phyloP scores from a whole-genome alignment of 148 eudicot genomes.

The Camellia japonica region DNA sequence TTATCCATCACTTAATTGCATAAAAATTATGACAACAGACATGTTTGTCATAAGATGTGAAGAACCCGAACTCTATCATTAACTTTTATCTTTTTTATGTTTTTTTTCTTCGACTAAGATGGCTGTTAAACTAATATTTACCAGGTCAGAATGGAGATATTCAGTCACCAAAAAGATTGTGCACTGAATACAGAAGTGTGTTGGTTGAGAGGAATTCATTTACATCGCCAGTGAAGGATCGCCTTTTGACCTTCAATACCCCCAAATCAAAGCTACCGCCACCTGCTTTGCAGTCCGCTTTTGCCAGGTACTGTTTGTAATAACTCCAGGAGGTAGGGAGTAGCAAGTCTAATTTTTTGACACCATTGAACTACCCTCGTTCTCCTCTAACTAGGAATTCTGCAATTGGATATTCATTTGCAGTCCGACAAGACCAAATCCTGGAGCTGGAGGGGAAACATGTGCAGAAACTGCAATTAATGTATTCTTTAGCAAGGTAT shows the following conservation, averaged over 20 bases:
- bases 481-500: slow-evolving; percentile 85
- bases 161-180: slow-evolving; percentile 80
- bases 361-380: background rate
- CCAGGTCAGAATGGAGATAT: slow-evolving; percentile 81
- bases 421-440: slow-evolving; percentile 87
- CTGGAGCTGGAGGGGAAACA: slow-evolving; percentile 95
- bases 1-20: background rate
- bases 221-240: slow-evolving; percentile 93
- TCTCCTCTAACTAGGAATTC: slow-evolving; percentile 1
- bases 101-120: background rate
- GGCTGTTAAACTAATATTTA: slow-evolving; percentile 18
- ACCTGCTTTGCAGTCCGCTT: slow-evolving; percentile 96
- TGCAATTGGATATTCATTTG: slow-evolving; percentile 17
- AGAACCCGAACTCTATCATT: background rate
- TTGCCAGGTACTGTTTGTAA: slow-evolving; percentile 65
- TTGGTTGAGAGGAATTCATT: slow-evolving; percentile 88
- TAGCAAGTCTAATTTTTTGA: background rate
- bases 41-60: background rate
- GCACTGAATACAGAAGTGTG: slow-evolving; percentile 80
- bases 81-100: background rate
- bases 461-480: slow-evolving; percentile 94
- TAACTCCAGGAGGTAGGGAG: slow-evolving; percentile 1
- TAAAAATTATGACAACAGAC: background rate
- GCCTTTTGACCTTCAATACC: slow-evolving; percentile 54
- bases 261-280: slow-evolving; percentile 67